Evolutionary conservation across 345 rosid genomes (phyloP).

Genomic region (Moricandia moricandioides): DNA sequence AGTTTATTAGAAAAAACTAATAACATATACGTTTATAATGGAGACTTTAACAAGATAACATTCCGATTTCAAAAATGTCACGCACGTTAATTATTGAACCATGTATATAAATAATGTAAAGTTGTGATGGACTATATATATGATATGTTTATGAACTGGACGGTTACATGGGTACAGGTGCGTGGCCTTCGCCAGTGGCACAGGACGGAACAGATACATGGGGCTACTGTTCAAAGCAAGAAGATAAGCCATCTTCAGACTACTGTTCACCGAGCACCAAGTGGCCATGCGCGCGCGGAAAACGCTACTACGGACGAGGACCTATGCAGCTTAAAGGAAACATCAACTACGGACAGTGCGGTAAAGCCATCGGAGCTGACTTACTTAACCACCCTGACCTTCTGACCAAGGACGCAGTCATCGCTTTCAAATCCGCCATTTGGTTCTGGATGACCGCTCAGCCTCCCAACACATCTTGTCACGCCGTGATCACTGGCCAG

Average conservation of each 20-base stretch:
- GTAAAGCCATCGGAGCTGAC: conserved; percentile 48
- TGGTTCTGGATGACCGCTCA: conserved; percentile 82
- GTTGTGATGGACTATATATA: too few relatives aligned
- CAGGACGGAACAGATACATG: conserved; percentile 48
- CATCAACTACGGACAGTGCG: conserved; percentile 62
- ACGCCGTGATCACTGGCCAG: conserved; percentile 46
- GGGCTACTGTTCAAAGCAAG: conserved; percentile 53
- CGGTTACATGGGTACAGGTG: too few relatives aligned
- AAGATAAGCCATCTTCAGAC: conserved; percentile 37
- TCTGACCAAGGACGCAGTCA: conserved; percentile 33
- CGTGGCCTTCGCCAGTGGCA: not conserved
- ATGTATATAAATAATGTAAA: too few relatives aligned
- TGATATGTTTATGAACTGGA: too few relatives aligned
- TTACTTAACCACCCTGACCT: conserved; percentile 61
- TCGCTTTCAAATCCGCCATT: conserved; percentile 63
- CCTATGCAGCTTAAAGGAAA: conserved; percentile 68
- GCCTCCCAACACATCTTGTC: conserved; percentile 60
- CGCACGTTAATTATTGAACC: too few relatives aligned
- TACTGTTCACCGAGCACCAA: conserved; percentile 42
- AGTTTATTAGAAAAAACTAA: too few relatives aligned
- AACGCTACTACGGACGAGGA: conserved; percentile 62
- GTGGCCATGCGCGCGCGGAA: conserved; percentile 56
- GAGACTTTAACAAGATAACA: too few relatives aligned
- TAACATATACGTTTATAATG: too few relatives aligned
- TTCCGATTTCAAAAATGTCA: too few relatives aligned